Evolutionary conservation across 306 rosid genomes (phyloP).

Genomic region (Rubus idaeus): DNA sequence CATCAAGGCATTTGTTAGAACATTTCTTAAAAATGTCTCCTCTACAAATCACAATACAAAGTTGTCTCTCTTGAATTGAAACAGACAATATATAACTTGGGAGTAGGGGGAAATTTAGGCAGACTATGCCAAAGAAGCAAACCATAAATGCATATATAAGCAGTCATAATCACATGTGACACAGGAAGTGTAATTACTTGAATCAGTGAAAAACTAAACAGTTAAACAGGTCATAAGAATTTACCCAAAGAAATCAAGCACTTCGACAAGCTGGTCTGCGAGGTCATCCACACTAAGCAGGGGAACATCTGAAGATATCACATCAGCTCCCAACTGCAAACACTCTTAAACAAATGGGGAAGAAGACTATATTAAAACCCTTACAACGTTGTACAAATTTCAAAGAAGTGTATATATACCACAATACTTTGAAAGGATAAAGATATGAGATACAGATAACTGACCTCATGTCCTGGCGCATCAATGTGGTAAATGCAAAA

Average conservation of each 20-base stretch:
- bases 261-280: conserved; percentile 84
- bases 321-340: conserved; percentile 89
- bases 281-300: conserved; percentile 77
- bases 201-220: neutral
- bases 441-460: conserved; percentile 27
- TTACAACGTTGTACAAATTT: neutral
- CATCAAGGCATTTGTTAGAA: neutral
- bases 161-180: neutral
- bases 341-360: conserved; percentile 56
- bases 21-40: neutral
- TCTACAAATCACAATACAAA: neutral
- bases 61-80: neutral
- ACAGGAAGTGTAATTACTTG: neutral
- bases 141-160: neutral
- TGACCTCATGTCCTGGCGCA: conserved; percentile 94
- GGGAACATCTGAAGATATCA: conserved; percentile 76
- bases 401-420: neutral
- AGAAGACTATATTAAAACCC: conserved; percentile 23
- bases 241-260: conserved; percentile 79
- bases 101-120: neutral
- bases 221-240: conserved; percentile 13
- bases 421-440: neutral
- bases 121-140: neutral
- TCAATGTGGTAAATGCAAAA: conserved; percentile 89
- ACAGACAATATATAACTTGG: neutral